Evolutionary conservation across 768 basidiomycete species (phyloP), one percentile per base, ranked within the genome.

Genomic region (Mycena alexandri): DNA sequence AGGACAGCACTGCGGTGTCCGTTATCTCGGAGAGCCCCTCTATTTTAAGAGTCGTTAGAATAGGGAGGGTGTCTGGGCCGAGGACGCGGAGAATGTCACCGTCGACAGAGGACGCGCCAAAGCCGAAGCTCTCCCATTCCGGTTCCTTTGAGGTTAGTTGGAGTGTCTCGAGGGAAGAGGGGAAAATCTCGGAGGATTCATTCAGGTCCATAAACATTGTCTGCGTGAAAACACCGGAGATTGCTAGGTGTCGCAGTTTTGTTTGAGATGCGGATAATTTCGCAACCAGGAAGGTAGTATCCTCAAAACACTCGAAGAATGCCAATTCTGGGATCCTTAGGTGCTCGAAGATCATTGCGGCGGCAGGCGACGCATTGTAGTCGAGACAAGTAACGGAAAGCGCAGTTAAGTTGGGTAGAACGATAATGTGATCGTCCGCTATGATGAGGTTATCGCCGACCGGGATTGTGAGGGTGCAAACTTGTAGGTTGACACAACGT

Each of bases 401-500:
- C 10, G 43, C 46, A 17, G 42, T 46, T 12, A 58, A n/a, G n/a
- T n/a, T n/a, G 57, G 34, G 21, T 29, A 29, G 57, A n/a, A 44
- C 29, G 29, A 58, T 43, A 42, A 14, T 22, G 34, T 19, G 10
- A 6, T 58, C 25, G 16, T 58, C 41, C 43, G 43, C 1, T 5
- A 58, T 47, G 13, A 10, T 29, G 29, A 6, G 29, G 29, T 3
- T 43, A 22, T 58, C 43, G 43, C 22, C 1, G n/a, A 3, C 1
- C 22, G 25, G 46, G 19, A 58, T 58, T 13, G 41, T 41, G 14
- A 58, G 43, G 34, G 24, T 46, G 57, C 57, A 58, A 47, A 21
- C 29, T 16, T 58, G 25, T 3, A 58, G 57, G 42, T 58, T 47
- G 9, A n/a, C 41, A n/a, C 57, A 58, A 46, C 44, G 57, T 14